These are phyloP conservation scores for Triticum timopheevii DNA, from an alignment of 176 grass and related monocot species.

Conservation along the genomic window DNA sequence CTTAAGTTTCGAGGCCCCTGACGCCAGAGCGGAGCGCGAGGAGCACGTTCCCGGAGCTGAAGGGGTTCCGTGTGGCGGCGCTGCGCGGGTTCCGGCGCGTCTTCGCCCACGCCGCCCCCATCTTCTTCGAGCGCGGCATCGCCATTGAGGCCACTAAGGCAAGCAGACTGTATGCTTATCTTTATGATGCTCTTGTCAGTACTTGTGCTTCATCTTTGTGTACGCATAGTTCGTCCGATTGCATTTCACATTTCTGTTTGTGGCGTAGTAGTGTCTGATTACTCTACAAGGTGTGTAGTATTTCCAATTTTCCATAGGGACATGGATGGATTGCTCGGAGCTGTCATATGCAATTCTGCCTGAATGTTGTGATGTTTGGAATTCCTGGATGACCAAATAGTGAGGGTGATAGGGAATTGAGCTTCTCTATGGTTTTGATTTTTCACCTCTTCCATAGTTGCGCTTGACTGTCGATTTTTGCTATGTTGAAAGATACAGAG, in stretches of 20 bases:
- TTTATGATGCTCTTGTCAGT: background rate
- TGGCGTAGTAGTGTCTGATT: background rate
- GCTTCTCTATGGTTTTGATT: background rate
- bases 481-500: background rate
- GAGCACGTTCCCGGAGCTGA: constrained; percentile 92
- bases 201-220: background rate
- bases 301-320: background rate
- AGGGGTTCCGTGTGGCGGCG: constrained; percentile 65
- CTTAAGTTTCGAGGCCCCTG: constrained; percentile 2
- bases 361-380: background rate
- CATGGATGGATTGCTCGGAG: background rate
- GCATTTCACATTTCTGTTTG: background rate
- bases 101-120: constrained; percentile 80
- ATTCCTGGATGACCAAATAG: background rate
- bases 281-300: background rate
- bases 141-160: constrained; percentile 55
- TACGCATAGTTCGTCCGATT: background rate
- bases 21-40: constrained; percentile 72
- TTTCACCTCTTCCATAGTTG: background rate
- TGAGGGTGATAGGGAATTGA: background rate
- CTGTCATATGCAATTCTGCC: background rate
- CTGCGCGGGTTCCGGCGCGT: constrained; percentile 83
- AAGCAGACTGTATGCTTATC: background rate
- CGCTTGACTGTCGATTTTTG: background rate
- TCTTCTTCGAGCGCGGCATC: constrained; percentile 92